Conservation (phyloP, 1,139 yeast genomes). For the Saccharomyces hybrid region DNA sequence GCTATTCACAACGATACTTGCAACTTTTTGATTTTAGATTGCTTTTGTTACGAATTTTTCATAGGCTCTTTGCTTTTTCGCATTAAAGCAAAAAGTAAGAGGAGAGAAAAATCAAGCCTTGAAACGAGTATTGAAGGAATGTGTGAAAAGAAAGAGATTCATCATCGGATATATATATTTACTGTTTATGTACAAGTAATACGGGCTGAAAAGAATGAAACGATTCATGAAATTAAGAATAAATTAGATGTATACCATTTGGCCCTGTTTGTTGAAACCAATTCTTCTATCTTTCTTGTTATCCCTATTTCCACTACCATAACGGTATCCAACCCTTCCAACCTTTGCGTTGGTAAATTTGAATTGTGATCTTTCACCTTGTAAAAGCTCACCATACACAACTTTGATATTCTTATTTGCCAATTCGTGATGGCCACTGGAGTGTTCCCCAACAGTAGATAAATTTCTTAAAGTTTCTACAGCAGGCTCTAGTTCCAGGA, state of each 20-base stretch:
- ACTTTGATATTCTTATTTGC: conserved; percentile 18
- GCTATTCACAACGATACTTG: neutral
- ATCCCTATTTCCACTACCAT: conserved; percentile 88
- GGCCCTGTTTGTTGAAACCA: conserved; percentile 67
- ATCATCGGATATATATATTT: neutral
- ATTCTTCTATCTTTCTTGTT: conserved; percentile 77
- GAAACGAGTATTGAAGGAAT: neutral
- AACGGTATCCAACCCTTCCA: conserved; percentile 83
- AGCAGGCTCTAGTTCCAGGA: conserved; percentile 80
- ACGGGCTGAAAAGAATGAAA: neutral
- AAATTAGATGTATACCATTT: conserved; percentile 39
- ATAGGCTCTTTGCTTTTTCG: neutral
- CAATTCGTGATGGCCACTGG: conserved; percentile 27
- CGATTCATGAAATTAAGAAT: neutral
- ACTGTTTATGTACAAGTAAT: neutral
- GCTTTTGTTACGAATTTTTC: neutral
- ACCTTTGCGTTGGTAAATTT: conserved; percentile 70
- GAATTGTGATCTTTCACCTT: conserved; percentile 58
- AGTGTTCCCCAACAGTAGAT: conserved; percentile 48
- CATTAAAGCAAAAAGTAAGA: neutral
- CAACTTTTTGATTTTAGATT: neutral
- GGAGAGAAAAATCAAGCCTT: neutral
- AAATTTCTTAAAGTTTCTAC: conserved; percentile 61
- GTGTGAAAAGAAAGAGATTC: neutral
- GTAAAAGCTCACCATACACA: conserved; percentile 29